These are phyloP conservation scores for Sporothrix sp. DNA, from an alignment of 2,329 filamentous ascomycete species.

Conservation along the genomic window DNA sequence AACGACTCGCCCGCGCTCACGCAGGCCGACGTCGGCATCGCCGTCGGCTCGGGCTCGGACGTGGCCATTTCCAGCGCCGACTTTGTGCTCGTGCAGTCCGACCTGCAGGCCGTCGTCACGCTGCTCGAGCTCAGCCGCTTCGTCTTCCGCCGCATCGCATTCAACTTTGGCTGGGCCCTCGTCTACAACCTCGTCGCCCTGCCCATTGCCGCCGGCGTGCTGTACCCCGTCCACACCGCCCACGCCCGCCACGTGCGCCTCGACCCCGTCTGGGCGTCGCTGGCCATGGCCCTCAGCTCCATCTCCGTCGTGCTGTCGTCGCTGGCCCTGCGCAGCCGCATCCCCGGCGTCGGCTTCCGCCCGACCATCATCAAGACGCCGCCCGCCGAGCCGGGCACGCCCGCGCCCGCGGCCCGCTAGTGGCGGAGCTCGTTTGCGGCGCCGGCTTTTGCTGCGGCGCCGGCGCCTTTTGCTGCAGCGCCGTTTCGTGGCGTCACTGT, in stretches of 20 bases:
- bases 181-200: slow-evolving; percentile 72
- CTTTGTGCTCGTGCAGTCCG: slow-evolving; percentile 68
- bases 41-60: slow-evolving; percentile 74
- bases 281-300: slow-evolving; percentile 89
- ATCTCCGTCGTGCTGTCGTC: slow-evolving; percentile 82
- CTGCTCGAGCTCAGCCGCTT: slow-evolving; percentile 60
- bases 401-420: too few species aligned
- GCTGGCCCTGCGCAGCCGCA: slow-evolving; percentile 51
- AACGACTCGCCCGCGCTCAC: slow-evolving; percentile 79
- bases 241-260: slow-evolving; percentile 49
- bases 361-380: slow-evolving; percentile 17
- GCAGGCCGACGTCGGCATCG: slow-evolving; percentile 73
- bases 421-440: background rate
- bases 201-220: slow-evolving; percentile 69
- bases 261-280: slow-evolving; percentile 74
- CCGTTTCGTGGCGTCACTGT: too few species aligned
- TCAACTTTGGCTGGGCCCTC: slow-evolving; percentile 81
- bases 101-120: slow-evolving; percentile 57
- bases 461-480: background rate
- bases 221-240: slow-evolving; percentile 49
- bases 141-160: slow-evolving; percentile 68
- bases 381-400: too few species aligned
- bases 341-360: slow-evolving; percentile 37
- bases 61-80: slow-evolving; percentile 72
- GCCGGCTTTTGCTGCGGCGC: too few species aligned